Conservation (phyloP, 2,329 filamentous ascomycete species). For the Pyricularia pennisetigena region DNA sequence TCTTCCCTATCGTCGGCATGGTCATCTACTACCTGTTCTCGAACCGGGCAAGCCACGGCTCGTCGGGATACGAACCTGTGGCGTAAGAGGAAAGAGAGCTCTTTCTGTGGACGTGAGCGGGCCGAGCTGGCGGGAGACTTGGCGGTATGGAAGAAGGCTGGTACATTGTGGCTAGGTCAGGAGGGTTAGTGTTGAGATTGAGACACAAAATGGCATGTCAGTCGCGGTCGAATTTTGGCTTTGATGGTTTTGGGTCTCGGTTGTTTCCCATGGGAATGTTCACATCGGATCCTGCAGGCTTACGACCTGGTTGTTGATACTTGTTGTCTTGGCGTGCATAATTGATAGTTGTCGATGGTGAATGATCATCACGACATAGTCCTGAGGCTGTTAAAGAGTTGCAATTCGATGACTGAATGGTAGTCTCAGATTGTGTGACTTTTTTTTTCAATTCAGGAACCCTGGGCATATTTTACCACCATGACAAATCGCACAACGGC, state of each 20-base stretch:
- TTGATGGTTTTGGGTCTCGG: background rate
- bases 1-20: slow-evolving; percentile 53
- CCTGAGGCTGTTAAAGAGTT: too few species aligned
- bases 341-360: background rate
- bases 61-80: slow-evolving; percentile 20
- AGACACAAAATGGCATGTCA: background rate
- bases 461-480: too few species aligned
- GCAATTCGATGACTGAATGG: too few species aligned
- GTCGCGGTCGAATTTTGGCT: background rate
- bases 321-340: background rate
- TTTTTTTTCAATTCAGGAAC: too few species aligned
- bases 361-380: too few species aligned
- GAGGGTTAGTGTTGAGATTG: background rate
- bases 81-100: background rate
- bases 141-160: background rate
- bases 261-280: background rate
- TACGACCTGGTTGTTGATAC: background rate
- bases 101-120: background rate
- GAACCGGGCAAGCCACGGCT: slow-evolving; percentile 45
- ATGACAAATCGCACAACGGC: too few species aligned
- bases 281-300: background rate
- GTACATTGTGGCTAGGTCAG: background rate
- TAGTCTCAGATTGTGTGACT: too few species aligned
- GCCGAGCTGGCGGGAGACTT: background rate
- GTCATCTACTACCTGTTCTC: slow-evolving; percentile 56